Evolutionary conservation across 2,329 filamentous ascomycete species (phyloP), one percentile per base, ranked within the genome.

Genomic region (Talaromyces rugulosus): DNA sequence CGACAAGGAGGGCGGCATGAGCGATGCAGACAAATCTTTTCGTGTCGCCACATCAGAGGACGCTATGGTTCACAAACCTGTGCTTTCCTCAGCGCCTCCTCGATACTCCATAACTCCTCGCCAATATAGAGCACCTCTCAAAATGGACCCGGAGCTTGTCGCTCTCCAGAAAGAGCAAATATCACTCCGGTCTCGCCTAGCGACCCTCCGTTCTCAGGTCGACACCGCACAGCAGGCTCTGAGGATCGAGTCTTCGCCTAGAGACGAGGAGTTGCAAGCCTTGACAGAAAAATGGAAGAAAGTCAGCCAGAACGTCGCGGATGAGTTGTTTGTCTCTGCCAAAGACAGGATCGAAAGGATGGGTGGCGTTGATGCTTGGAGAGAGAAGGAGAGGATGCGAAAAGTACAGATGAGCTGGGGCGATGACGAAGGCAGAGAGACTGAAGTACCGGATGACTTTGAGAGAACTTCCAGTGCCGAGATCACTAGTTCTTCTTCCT

Each of bases 251-350:
- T 68, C 64, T 2, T 75, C 73, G 3, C 67, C 66, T 50, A 74
- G 74, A 60, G 84, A 87, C 70, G 78, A 75, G 1, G 85, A 89
- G 62, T 76, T 91, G 28, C 75, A 82, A 50, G 74, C 70, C 0
- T 69, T 90, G 66, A 82, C 85, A 50, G 71, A 71, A 3, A 88
- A 83, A 71, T 92, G 89, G 89, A 83, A 80, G 54, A 73, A 70
- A 0, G 84, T 85, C 18, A 85, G 83, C 63, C 81, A 87, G 64
- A 76, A 81, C 56, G 88, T 87, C 6, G 89, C 89, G 1, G 89
- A 91, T 66, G 87, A 89, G 68, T 75, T 90, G 11, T 91, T 89
- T 71, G 80, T 76, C 28, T 75, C 79, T 23, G 85, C 88, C 27
- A 81, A 82, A 64, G 85, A 87, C 71, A 76, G 85, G 59, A 80